A percentile compares a stretch with the other conserved stretches of the same genome.
Conservation (phyloP, 2,329 filamentous ascomycete species). For the Cryphonectria radicalis region DNA sequence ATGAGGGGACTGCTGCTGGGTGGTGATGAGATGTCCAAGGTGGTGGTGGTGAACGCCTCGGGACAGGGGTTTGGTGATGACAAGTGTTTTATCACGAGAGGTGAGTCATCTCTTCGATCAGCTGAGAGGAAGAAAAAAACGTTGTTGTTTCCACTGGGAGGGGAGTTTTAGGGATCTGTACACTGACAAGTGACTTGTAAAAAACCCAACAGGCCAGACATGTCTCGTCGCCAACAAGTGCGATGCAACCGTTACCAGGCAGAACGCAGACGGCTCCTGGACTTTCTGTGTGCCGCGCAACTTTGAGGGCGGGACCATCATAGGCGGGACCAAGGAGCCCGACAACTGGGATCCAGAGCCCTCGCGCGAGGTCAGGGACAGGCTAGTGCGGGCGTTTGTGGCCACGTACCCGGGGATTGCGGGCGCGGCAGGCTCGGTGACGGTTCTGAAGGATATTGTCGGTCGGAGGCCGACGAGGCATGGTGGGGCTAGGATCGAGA, state of each 20-base stretch:
- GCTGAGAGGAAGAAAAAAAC: background rate
- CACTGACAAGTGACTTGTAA: background rate
- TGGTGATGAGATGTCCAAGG: constrained; percentile 35
- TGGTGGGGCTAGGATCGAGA: constrained; percentile 47
- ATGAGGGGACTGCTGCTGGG: constrained; percentile 34
- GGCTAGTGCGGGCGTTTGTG: constrained; percentile 47
- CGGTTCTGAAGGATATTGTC: constrained; percentile 37
- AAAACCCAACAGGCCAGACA: constrained; percentile 45
- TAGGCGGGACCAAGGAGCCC: constrained; percentile 68
- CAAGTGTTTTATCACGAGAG: constrained; percentile 48
- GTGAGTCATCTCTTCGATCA: constrained; percentile 32
- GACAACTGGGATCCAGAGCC: constrained; percentile 58
- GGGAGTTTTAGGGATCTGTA: too few relatives aligned
- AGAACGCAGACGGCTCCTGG: constrained; percentile 66
- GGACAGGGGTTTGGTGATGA: constrained; percentile 49
- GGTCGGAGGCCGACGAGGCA: constrained; percentile 37
- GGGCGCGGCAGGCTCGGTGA: constrained; percentile 31
- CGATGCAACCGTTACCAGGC: constrained; percentile 56
- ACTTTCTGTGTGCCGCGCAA: constrained; percentile 65
- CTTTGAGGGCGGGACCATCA: constrained; percentile 65
- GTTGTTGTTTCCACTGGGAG: too few relatives aligned
- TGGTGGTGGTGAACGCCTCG: constrained; percentile 50
- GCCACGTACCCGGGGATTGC: constrained; percentile 43
- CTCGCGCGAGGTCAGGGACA: constrained; percentile 49
- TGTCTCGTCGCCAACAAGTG: constrained; percentile 48